phyloP scores from a whole-genome alignment of 306 rosid genomes.

The Ochetophila trinervis region DNA sequence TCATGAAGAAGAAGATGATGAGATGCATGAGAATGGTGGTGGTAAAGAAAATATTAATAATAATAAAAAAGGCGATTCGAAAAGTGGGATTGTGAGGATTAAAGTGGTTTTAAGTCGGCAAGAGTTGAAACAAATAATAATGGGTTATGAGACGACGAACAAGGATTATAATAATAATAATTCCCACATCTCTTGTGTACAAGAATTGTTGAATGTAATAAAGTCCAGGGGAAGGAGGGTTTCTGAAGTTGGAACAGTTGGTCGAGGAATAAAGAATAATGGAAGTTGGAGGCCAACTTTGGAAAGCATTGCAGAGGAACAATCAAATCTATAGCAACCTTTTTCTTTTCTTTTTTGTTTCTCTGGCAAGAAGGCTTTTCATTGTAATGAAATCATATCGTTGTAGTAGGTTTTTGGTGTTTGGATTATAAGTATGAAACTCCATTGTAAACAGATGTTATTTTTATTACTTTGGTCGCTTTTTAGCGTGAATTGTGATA shows the following conservation, averaged over 20 bases:
- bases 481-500: too few species aligned
- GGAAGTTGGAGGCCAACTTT: slow-evolving; percentile 55
- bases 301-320: slow-evolving; percentile 70
- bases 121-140: slow-evolving; percentile 53
- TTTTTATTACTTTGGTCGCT: too few species aligned
- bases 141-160: too few species aligned
- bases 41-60: background rate
- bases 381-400: too few species aligned
- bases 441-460: too few species aligned
- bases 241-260: slow-evolving; percentile 24
- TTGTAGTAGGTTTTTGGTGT: too few species aligned
- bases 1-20: slow-evolving; percentile 23
- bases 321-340: background rate
- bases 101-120: slow-evolving; percentile 64
- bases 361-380: too few species aligned
- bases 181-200: slow-evolving; percentile 28
- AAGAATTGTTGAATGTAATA: slow-evolving; percentile 53
- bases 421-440: too few species aligned
- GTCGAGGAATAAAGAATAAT: slow-evolving; percentile 7
- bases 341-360: background rate
- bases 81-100: slow-evolving; percentile 62
- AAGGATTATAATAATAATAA: too few species aligned
- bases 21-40: background rate
- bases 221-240: slow-evolving; percentile 47
- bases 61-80: slow-evolving; percentile 19